A percentile compares a stretch with the other conserved stretches of the same genome.
These are phyloP conservation scores for Tetrapisispora arboricola DNA, from an alignment of 805 yeast species.

Conservation along the genomic window DNA sequence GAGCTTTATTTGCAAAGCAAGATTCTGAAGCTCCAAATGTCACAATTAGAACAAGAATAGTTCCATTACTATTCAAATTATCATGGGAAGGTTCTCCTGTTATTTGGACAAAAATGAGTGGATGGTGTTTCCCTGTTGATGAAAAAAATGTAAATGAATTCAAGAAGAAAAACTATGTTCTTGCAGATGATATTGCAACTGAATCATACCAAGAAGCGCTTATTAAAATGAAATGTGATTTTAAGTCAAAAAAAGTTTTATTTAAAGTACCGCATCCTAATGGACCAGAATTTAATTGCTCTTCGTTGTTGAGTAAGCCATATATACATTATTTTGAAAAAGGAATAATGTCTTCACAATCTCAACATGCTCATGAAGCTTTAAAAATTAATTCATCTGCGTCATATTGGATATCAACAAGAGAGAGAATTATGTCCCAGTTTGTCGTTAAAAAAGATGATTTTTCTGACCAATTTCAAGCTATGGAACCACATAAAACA, in stretches of 20 bases:
- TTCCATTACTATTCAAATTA: slow-evolving; percentile 66
- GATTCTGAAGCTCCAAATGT: slow-evolving; percentile 39
- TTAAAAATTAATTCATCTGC: slow-evolving; percentile 67
- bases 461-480: slow-evolving; percentile 18
- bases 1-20: slow-evolving; percentile 38
- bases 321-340: slow-evolving; percentile 64
- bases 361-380: slow-evolving; percentile 65
- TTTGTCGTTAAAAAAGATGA: slow-evolving; percentile 59
- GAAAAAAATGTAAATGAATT: slow-evolving; percentile 23
- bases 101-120: slow-evolving; percentile 64
- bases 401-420: slow-evolving; percentile 86
- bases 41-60: slow-evolving; percentile 60
- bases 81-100: slow-evolving; percentile 83
- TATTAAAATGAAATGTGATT: slow-evolving; percentile 4
- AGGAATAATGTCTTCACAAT: slow-evolving; percentile 61
- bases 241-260: slow-evolving; percentile 13
- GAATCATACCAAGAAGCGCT: slow-evolving; percentile 11
- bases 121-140: slow-evolving; percentile 80
- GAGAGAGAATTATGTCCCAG: slow-evolving; percentile 76
- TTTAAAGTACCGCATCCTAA: slow-evolving; percentile 85
- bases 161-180: slow-evolving; percentile 28
- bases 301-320: slow-evolving; percentile 67
- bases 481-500: slow-evolving; percentile 2
- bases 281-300: slow-evolving; percentile 65
- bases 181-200: slow-evolving; percentile 15